phyloP scores from a whole-genome alignment of 371 early-diverging fungal genomes.

The Encephalitozoon intestinalis region DNA sequence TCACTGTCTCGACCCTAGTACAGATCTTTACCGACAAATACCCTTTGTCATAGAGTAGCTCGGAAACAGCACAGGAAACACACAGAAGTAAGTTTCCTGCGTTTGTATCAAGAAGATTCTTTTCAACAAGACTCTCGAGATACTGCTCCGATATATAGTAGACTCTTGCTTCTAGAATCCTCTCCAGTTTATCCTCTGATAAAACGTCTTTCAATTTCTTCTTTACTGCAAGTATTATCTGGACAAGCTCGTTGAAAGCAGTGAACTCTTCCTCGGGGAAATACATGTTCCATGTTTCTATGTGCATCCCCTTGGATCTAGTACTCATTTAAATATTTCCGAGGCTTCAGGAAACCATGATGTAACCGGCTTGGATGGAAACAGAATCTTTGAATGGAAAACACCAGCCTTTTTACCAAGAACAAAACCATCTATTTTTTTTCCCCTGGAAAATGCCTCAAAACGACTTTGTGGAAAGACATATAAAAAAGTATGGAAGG shows the following conservation, averaged over 20 bases:
- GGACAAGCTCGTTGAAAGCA: slow-evolving; percentile 23
- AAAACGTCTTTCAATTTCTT: neutral
- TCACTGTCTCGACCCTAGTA: neutral
- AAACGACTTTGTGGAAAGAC: slow-evolving; percentile 98
- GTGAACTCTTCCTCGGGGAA: slow-evolving; percentile 43
- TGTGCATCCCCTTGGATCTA: slow-evolving; percentile 5
- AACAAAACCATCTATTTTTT: neutral
- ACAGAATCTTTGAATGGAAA: too few species aligned
- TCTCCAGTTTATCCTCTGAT: neutral
- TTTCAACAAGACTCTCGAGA: neutral
- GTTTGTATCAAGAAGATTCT: neutral
- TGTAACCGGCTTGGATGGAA: too few species aligned
- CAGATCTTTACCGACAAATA: neutral
- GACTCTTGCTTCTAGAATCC: neutral
- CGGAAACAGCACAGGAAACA: slow-evolving; percentile 35
- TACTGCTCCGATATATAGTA: neutral
- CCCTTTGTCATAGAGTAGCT: slow-evolving; percentile 6
- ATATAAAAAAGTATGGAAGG: slow-evolving; percentile 92
- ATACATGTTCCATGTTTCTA: slow-evolving; percentile 41
- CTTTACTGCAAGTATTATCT: slow-evolving; percentile 4
- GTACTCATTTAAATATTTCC: neutral
- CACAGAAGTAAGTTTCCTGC: slow-evolving; percentile 20
- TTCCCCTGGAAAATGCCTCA: slow-evolving; percentile 69
- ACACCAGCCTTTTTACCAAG: neutral
- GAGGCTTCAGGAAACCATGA: neutral